phyloP scores from a whole-genome alignment of 768 basidiomycete genomes.

The Sistotremastrum niveocremeum region DNA sequence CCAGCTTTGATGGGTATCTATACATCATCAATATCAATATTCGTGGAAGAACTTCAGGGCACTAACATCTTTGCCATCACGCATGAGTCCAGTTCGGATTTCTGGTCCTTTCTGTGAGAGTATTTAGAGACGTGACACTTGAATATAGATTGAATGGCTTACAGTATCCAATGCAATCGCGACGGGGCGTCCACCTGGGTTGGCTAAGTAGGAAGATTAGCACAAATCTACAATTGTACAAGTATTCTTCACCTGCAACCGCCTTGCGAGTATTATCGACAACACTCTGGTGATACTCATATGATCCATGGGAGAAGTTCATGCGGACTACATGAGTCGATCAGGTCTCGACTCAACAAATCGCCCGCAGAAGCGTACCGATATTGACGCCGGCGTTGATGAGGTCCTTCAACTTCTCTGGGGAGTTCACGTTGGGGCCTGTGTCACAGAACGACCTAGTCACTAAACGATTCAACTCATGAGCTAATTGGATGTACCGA shows the following conservation, averaged over 20 bases:
- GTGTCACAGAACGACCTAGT: conserved; percentile 7
- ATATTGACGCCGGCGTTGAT: conserved; percentile 93
- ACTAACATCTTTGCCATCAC: conserved; percentile 73
- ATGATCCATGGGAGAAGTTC: conserved; percentile 99
- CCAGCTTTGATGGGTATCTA: conserved; percentile 78
- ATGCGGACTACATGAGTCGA: conserved; percentile 64
- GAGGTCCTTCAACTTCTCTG: conserved; percentile 77
- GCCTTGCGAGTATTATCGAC: conserved; percentile 93
- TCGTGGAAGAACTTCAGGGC: background rate
- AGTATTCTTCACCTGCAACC: conserved; percentile 47
- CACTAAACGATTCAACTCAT: background rate
- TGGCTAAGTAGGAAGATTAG: conserved; percentile 24
- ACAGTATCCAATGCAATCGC: conserved; percentile 98
- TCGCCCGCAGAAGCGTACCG: conserved; percentile 41
- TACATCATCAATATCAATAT: conserved; percentile 2
- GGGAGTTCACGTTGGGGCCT: conserved; percentile 91
- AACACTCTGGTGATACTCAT: conserved; percentile 98
- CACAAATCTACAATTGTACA: conserved; percentile 3
- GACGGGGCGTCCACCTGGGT: conserved; percentile 74
- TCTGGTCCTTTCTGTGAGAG: conserved; percentile 86
- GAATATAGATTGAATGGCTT: conserved; percentile 17
- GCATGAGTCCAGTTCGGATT: conserved; percentile 94
- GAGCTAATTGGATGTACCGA: conserved; percentile 43
- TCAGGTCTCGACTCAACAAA: conserved; percentile 2
- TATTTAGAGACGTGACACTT: conserved; percentile 1